phyloP scores from a whole-genome alignment of 2,329 filamentous ascomycete genomes.

The Stagonosporopsis chrysanthemi region DNA sequence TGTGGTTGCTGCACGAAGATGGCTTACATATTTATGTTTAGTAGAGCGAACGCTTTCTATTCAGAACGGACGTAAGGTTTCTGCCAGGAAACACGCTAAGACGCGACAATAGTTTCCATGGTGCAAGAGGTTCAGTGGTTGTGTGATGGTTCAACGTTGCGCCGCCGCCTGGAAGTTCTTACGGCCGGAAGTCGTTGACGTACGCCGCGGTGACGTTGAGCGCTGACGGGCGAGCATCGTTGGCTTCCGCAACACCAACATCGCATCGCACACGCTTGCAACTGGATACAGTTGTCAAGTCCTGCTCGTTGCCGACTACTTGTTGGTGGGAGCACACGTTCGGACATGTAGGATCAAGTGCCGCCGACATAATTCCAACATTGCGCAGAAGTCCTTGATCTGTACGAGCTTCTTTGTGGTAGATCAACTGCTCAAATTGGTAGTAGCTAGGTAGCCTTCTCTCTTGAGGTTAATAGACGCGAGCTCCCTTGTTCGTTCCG shows the following conservation, averaged over 20 bases:
- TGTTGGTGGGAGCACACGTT: not conserved
- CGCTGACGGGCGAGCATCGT: not conserved
- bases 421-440: too few species aligned
- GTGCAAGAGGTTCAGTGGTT: not conserved
- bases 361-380: too few species aligned
- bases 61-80: conserved; percentile 1
- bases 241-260: not conserved
- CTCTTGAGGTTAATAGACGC: not conserved
- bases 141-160: not conserved
- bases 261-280: not conserved
- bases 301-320: not conserved
- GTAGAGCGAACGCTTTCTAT: not conserved
- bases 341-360: too few species aligned
- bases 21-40: conserved; percentile 14
- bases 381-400: too few species aligned
- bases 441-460: not conserved
- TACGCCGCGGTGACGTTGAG: conserved; percentile 13
- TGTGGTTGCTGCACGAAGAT: not conserved
- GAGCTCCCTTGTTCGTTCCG: not conserved
- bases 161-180: conserved; percentile 4
- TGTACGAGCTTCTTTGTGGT: too few species aligned
- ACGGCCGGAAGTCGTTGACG: conserved; percentile 20
- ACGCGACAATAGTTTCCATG: not conserved
- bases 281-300: not conserved
- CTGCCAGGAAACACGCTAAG: not conserved